Percentiles rank a stretch among this genome's conserved stretches.
These are phyloP conservation scores for Manihot esculenta DNA, from an alignment of 441 rosid species.

Conservation along the genomic window DNA sequence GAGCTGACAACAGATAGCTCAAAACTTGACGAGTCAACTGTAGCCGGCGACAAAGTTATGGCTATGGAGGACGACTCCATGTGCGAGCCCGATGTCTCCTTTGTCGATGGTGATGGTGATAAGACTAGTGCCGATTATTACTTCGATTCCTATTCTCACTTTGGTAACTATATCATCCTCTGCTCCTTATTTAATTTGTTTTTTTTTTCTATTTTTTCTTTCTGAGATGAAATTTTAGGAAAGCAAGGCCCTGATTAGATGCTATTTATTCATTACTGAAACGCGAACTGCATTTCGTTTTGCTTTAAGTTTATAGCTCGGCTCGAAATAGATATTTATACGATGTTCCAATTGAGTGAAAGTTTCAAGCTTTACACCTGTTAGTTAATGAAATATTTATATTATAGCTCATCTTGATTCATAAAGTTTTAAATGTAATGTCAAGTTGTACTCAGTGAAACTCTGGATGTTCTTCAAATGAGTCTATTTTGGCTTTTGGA, in stretches of 20 bases:
- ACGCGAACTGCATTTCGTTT: neutral
- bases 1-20: constrained; percentile 37
- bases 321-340: neutral
- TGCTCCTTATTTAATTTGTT: neutral
- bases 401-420: no score
- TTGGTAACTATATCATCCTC: constrained; percentile 46
- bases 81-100: constrained; percentile 47
- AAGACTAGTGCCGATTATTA: constrained; percentile 91
- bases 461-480: neutral
- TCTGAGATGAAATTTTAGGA: no score
- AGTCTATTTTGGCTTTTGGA: neutral
- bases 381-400: neutral
- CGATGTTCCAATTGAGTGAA: neutral
- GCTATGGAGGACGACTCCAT: constrained; percentile 50
- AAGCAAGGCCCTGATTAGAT: no score
- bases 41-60: constrained; percentile 29
- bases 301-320: neutral
- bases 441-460: no score
- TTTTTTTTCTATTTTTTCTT: no score
- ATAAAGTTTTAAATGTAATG: no score
- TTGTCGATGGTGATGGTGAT: constrained; percentile 45
- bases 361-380: neutral
- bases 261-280: no score
- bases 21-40: constrained; percentile 41
- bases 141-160: constrained; percentile 93